These are phyloP conservation scores for Gastroboletus turbinatus DNA, from an alignment of 1,284 basidiomycete species.

Conservation along the genomic window DNA sequence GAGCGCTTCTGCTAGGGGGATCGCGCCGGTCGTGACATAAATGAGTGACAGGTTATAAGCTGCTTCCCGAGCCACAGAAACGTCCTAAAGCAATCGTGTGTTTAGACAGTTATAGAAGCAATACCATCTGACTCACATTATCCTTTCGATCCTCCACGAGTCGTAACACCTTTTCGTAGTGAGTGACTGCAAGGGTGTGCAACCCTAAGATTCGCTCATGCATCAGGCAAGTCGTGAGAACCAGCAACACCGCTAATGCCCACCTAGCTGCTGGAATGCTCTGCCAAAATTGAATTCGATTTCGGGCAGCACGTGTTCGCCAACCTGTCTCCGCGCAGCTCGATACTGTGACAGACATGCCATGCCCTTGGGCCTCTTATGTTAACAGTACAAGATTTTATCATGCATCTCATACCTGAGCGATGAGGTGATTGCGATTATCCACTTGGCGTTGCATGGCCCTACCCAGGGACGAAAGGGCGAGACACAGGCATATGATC, in stretches of 20 bases:
- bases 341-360: constrained; percentile 83
- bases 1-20: constrained; percentile 61
- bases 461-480: constrained; percentile 83
- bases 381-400: not conserved
- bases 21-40: constrained; percentile 75
- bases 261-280: constrained; percentile 89
- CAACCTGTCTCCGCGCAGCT: constrained; percentile 45
- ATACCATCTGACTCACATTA: constrained; percentile 16
- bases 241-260: constrained; percentile 9
- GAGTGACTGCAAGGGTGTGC: constrained; percentile 74
- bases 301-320: constrained; percentile 50
- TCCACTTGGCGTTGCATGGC: constrained; percentile 93
- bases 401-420: constrained; percentile 50
- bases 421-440: constrained; percentile 86
- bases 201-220: constrained; percentile 53
- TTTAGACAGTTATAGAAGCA: not conserved
- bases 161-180: constrained; percentile 77
- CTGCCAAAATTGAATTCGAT: constrained; percentile 93
- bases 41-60: constrained; percentile 88
- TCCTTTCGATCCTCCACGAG: constrained; percentile 45
- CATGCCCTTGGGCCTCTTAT: constrained; percentile 54
- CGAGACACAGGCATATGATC: constrained; percentile 79
- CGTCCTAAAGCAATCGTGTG: constrained; percentile 13
- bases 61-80: constrained; percentile 55
- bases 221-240: not conserved